phyloP scores from a whole-genome alignment of 768 basidiomycete genomes.

The Psilocybe cyanescens region DNA sequence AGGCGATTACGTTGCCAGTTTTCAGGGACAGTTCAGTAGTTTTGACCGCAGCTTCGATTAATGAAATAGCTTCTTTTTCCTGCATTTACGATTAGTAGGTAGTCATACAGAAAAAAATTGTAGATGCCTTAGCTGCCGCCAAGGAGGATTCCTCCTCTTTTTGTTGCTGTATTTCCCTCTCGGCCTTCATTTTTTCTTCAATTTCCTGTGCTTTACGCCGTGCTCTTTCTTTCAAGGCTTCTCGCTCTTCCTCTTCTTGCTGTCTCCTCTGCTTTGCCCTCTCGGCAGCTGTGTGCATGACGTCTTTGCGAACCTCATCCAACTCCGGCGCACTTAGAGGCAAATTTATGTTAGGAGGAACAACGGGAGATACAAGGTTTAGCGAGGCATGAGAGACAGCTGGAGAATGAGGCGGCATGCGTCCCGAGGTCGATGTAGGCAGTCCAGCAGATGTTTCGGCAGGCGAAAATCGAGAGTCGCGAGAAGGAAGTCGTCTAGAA shows the following conservation, averaged over 20 bases:
- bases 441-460: conserved; percentile 34
- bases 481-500: conserved; percentile 43
- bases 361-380: conserved; percentile 38
- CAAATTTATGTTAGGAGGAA: conserved; percentile 29
- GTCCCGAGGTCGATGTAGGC: conserved; percentile 27
- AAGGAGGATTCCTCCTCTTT: conserved; percentile 23
- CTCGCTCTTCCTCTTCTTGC: conserved; percentile 82
- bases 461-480: conserved; percentile 43
- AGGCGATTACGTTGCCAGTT: conserved; percentile 3
- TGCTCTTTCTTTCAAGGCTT: conserved; percentile 81
- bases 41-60: conserved; percentile 53
- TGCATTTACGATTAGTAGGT: conserved; percentile 13
- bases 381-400: conserved; percentile 45
- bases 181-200: conserved; percentile 62
- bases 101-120: not conserved
- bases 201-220: conserved; percentile 78
- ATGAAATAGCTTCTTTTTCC: conserved; percentile 41
- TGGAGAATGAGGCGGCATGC: conserved; percentile 47
- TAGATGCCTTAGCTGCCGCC: conserved; percentile 14
- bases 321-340: conserved; percentile 48
- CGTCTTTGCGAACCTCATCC: conserved; percentile 70
- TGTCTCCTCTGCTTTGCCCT: conserved; percentile 80
- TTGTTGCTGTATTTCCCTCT: conserved; percentile 39
- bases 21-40: conserved; percentile 13
- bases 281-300: conserved; percentile 87